phyloP scores from a whole-genome alignment of 306 rosid genomes.

The Sindora glabra region DNA sequence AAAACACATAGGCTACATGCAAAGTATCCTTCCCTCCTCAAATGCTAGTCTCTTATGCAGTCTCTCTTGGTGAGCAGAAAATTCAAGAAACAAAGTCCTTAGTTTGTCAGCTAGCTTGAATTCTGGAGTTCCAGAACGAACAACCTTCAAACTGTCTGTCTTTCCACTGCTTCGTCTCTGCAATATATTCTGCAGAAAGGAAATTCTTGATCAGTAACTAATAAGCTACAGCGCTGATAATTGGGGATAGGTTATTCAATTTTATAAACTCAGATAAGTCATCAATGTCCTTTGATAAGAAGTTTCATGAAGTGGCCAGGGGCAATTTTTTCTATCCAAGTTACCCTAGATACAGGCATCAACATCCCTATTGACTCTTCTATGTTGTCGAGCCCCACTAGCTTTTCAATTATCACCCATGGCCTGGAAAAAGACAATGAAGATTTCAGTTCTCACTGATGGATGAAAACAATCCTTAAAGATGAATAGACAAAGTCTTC shows the following conservation, averaged over 20 bases:
- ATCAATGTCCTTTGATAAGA: too few species aligned
- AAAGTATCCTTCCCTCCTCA: too few species aligned
- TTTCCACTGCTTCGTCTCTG: background rate
- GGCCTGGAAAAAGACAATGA: constrained; percentile 53
- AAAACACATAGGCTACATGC: too few species aligned
- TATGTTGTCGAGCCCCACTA: constrained; percentile 20
- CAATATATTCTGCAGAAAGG: constrained; percentile 21
- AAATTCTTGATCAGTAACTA: constrained; percentile 1
- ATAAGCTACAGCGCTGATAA: background rate
- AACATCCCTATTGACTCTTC: constrained; percentile 34
- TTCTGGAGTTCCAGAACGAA: constrained; percentile 31
- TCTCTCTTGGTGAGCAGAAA: constrained; percentile 32
- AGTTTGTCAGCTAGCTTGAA: constrained; percentile 33
- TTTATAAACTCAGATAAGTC: too few species aligned
- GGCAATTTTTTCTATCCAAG: background rate
- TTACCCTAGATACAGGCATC: constrained; percentile 45
- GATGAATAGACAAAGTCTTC: background rate
- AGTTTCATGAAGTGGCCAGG: too few species aligned
- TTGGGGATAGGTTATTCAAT: background rate
- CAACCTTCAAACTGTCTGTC: constrained; percentile 34
- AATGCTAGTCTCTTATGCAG: constrained; percentile 36
- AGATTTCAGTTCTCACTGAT: background rate
- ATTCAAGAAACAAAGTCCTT: constrained; percentile 33
- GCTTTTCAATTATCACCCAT: constrained; percentile 51
- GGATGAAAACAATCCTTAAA: background rate